These are phyloP conservation scores for Chaetomiaceae sp. DNA, from an alignment of 2,329 filamentous ascomycete species.

Conservation along the genomic window DNA sequence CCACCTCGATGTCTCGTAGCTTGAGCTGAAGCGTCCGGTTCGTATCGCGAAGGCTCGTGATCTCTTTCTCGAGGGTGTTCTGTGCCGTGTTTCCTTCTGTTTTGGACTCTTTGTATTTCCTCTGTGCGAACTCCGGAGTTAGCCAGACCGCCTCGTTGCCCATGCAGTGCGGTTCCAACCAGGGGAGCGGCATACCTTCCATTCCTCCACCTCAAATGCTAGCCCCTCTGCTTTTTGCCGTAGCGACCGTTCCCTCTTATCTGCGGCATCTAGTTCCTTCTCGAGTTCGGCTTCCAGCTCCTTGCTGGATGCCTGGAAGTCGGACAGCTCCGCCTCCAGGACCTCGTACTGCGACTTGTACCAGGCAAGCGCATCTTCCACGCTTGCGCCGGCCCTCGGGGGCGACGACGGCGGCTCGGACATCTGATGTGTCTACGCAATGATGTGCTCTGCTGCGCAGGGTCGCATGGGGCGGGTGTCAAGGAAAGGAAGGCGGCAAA, in stretches of 20 bases:
- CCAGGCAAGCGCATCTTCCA: conserved; percentile 77
- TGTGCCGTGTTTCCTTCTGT: conserved; percentile 79
- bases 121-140: conserved; percentile 42
- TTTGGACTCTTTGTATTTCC: conserved; percentile 95
- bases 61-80: conserved; percentile 85
- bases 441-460: conserved; percentile 10
- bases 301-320: conserved; percentile 90
- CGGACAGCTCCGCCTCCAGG: conserved; percentile 81
- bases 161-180: background rate
- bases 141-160: conserved; percentile 6
- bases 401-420: conserved; percentile 58
- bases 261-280: conserved; percentile 90
- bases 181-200: conserved; percentile 58
- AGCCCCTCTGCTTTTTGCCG: conserved; percentile 82
- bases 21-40: conserved; percentile 76
- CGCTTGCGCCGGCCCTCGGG: conserved; percentile 45
- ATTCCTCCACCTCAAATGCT: conserved; percentile 90
- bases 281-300: conserved; percentile 93
- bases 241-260: conserved; percentile 81
- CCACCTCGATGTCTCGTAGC: conserved; percentile 91
- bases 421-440: conserved; percentile 34
- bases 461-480: conserved; percentile 17
- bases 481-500: conserved; percentile 1
- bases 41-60: conserved; percentile 79
- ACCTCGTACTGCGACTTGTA: conserved; percentile 96